Base-by-base conservation (phyloP, 257 asterid genomes). In the Coffea eugenioides region DNA sequence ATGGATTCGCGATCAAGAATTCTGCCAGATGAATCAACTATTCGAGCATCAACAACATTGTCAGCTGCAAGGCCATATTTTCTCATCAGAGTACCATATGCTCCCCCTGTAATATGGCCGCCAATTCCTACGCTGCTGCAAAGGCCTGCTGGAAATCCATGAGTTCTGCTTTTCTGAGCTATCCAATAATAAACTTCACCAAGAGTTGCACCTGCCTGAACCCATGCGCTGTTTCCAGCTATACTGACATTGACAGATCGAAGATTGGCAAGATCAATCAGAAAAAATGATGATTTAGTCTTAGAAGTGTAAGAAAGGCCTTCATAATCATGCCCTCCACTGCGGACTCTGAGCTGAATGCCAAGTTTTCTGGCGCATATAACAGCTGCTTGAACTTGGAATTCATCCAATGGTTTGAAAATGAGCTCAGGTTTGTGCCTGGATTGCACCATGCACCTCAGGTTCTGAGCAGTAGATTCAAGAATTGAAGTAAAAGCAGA, bases 331-430 rank as follows among this genome's bases (percentile, higher is more conserved):
- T 79, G 82, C 16, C 82, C 84, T 31, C 84, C 84, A 43, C 84
- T 76, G 6, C 79, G 39, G 71, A 78, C 52, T 77, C 79, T 82
- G 14, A 82, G 79, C 48, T 77, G 79, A 23, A 77, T 49, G 5
- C 65, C 71, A 2, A 72, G 62, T 8, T 77, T 10, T 77, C 77
- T 82, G 1, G 79, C 41, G 34, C 85, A 82, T 0, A 77, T 77
- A 23, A 82, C 85, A 0, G 79, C 74, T 11, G 82, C 82, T 27
- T 83, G 87, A 34, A 80, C 84, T 54, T 83, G 84, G 68, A 77
- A 78, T 80, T 80, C 87, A 0, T 8, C 2, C 31, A 76, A 7
- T 1, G 86, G 86, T 2, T 70, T 80, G 84, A 83, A 83, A 6
- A 83, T 83, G 34, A 83, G 79, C 15, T 14, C 34, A 6, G 86